Conservation (phyloP, 164 flowering plant species). For the Platanus orientalis region DNA sequence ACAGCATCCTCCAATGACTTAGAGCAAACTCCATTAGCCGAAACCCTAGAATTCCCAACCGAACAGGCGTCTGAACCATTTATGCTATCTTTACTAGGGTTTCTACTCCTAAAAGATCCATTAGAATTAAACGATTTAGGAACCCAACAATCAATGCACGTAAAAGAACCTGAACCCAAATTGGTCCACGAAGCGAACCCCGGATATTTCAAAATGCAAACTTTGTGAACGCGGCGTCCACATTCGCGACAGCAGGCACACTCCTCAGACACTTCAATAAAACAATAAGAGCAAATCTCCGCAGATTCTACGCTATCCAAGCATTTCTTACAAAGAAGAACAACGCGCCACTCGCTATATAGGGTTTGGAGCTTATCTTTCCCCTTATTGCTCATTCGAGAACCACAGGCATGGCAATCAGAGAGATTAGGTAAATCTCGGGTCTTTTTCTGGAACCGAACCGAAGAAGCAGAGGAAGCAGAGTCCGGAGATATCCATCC, state of each 20-base stretch:
- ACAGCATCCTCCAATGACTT: constrained; percentile 27
- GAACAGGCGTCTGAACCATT: not conserved
- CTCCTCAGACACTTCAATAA: constrained; percentile 15
- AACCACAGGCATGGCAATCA: constrained; percentile 54
- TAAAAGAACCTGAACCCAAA: constrained; percentile 20
- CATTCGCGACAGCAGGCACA: constrained; percentile 36
- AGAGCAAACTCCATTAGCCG: not conserved
- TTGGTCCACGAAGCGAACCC: constrained; percentile 28
- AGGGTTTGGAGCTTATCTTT: constrained; percentile 39
- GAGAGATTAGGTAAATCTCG: constrained; percentile 46
- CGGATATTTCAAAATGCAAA: constrained; percentile 29
- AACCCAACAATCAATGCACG: constrained; percentile 79
- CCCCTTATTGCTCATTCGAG: constrained; percentile 31
- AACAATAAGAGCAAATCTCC: constrained; percentile 60
- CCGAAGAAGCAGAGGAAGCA: not conserved
- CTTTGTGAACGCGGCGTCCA: constrained; percentile 33
- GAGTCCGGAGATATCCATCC: not conserved
- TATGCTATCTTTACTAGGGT: constrained; percentile 2
- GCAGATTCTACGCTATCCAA: constrained; percentile 32
- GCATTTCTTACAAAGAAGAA: constrained; percentile 60
- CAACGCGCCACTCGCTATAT: constrained; percentile 67
- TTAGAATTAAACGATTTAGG: constrained; percentile 30
- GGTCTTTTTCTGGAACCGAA: constrained; percentile 26
- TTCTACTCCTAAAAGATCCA: constrained; percentile 13
- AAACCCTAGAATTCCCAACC: constrained; percentile 8